Conservation (phyloP, 2,329 filamentous ascomycete species). For the Fusarium tupiense region DNA sequence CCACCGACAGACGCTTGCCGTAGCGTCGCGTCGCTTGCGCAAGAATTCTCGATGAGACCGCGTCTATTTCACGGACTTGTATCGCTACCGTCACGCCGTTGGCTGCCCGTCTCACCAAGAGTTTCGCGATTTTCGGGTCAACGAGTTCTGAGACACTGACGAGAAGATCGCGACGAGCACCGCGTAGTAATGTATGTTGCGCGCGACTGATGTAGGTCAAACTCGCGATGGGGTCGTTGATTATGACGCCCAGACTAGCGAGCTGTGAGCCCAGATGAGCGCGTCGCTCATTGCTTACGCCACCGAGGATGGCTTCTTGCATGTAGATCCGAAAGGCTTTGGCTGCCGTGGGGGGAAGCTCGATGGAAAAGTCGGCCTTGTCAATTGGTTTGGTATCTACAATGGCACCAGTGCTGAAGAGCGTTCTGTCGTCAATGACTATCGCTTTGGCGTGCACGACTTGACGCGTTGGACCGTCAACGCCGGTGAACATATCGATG, state of each 20-base stretch:
- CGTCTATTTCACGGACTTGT: background rate
- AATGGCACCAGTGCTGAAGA: background rate
- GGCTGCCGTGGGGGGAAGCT: background rate
- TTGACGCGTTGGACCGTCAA: background rate
- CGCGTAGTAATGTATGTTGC: background rate
- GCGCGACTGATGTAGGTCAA: constrained; percentile 6
- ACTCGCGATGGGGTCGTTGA: constrained; percentile 1
- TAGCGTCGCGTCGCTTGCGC: background rate
- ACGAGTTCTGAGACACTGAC: background rate
- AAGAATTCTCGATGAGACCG: background rate
- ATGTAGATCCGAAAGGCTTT: background rate
- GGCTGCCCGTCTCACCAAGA: background rate
- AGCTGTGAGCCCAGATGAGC: background rate
- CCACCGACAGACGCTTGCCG: background rate
- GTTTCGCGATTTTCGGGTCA: background rate
- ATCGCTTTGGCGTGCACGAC: constrained; percentile 3
- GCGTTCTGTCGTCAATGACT: background rate
- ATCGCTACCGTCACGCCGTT: background rate
- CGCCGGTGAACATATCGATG: background rate
- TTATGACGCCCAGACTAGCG: background rate
- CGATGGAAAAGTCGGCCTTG: constrained; percentile 5
- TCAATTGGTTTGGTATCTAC: background rate
- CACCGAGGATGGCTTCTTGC: background rate
- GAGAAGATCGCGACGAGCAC: background rate
- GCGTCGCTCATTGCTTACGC: background rate